Evolutionary conservation across 495 filamentous ascomycete species (phyloP).

Genomic region (Neurospora tetrasperma): DNA sequence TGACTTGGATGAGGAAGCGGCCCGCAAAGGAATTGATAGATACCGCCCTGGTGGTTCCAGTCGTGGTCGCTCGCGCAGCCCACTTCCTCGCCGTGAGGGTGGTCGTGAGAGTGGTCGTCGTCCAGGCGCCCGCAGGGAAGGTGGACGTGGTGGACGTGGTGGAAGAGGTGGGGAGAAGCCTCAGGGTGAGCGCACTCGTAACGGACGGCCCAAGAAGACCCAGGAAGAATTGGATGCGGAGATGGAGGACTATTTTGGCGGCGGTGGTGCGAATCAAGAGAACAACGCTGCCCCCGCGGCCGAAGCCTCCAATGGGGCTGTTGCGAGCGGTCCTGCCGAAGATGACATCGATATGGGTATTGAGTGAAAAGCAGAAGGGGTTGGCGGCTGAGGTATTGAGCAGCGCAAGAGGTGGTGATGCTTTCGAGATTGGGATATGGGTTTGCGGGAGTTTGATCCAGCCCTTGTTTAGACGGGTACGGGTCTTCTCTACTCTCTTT

Average conservation of each 20-base stretch:
- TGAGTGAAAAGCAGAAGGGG: background rate
- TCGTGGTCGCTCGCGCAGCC: constrained; percentile 7
- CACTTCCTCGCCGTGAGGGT: constrained; percentile 13
- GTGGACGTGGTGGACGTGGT: constrained; percentile 35
- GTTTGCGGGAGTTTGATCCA: background rate
- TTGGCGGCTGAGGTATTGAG: background rate
- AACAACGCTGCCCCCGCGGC: constrained; percentile 12
- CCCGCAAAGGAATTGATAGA: constrained; percentile 25
- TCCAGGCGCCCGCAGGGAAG: constrained; percentile 38
- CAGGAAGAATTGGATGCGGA: constrained; percentile 88
- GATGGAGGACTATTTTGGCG: constrained; percentile 88
- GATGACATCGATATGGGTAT: constrained; percentile 15
- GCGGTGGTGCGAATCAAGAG: constrained; percentile 24
- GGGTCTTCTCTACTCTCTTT: background rate
- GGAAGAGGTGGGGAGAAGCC: constrained; percentile 26
- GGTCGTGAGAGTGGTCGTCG: constrained; percentile 42
- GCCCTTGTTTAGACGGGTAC: background rate
- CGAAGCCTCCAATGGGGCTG: constrained; percentile 1
- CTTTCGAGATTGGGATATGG: constrained; percentile 5
- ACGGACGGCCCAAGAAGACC: constrained; percentile 71
- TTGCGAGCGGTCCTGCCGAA: background rate
- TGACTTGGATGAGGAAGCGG: constrained; percentile 20
- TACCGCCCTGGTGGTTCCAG: constrained; percentile 9
- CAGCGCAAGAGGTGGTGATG: background rate
- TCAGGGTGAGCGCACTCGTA: constrained; percentile 23